Percentiles rank a stretch among this genome's conserved stretches.
Conservation (phyloP, 805 yeast genomes). For the Clavispora phyllophila region DNA sequence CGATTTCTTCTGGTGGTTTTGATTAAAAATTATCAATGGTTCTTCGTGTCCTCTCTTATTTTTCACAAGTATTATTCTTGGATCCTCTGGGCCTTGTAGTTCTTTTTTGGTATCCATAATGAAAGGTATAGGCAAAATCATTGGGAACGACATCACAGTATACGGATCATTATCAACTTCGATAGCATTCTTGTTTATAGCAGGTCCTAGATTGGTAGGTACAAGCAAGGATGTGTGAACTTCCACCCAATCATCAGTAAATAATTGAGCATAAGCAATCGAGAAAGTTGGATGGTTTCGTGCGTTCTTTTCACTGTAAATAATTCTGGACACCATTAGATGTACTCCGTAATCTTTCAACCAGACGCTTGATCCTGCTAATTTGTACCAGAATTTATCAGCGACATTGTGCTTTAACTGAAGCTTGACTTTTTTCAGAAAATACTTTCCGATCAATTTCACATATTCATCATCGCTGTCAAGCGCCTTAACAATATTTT, state of each 20-base stretch:
- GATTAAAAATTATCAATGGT: conserved; percentile 44
- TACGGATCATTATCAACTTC: not conserved
- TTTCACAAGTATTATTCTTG: conserved; percentile 35
- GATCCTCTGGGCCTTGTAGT: conserved; percentile 48
- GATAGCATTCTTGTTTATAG: conserved; percentile 1
- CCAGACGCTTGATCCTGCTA: conserved; percentile 51
- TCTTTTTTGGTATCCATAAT: conserved; percentile 18
- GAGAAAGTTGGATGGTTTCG: conserved; percentile 35
- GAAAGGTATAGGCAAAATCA: conserved; percentile 26
- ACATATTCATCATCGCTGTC: not conserved
- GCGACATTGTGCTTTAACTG: not conserved
- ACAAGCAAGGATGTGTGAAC: conserved; percentile 18
- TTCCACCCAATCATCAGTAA: conserved; percentile 45
- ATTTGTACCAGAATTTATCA: conserved; percentile 37
- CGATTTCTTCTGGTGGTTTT: conserved; percentile 12
- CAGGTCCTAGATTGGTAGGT: conserved; percentile 11
- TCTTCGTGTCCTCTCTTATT: conserved; percentile 35
- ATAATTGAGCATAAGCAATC: conserved; percentile 40
- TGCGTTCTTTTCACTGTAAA: conserved; percentile 26
- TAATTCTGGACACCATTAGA: conserved; percentile 40
- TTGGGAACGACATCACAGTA: conserved; percentile 18
- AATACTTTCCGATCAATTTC: not conserved
- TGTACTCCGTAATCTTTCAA: conserved; percentile 46
- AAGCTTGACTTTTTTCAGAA: not conserved
- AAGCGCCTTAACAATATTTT: too few relatives aligned